Evolutionary conservation across 371 early-diverging fungal genomes (phyloP).

Genomic region (Entomophthora muscae): DNA sequence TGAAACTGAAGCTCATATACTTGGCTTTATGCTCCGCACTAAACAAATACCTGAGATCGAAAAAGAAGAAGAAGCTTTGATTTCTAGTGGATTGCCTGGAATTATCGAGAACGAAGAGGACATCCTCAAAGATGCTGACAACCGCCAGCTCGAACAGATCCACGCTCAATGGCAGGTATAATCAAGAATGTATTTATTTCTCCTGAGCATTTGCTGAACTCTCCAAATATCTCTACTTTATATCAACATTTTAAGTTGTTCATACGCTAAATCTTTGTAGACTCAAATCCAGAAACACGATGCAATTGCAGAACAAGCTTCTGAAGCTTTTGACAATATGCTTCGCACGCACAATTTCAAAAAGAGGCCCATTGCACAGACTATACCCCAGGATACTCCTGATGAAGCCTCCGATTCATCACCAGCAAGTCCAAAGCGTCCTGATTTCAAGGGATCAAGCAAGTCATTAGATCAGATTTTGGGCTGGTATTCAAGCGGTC

Average conservation of each 20-base stretch:
- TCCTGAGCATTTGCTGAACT: background rate
- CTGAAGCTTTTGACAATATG: background rate
- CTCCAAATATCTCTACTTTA: too few relatives aligned
- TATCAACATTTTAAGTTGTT: too few relatives aligned
- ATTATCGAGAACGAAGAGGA: background rate
- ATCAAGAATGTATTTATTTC: background rate
- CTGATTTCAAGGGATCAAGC: background rate
- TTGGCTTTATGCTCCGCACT: background rate
- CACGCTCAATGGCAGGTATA: background rate
- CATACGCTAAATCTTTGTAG: background rate
- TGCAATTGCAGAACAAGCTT: background rate
- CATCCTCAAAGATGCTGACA: background rate
- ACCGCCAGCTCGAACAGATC: background rate
- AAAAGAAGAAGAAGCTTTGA: background rate
- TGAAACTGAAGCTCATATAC: background rate
- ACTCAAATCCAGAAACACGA: background rate
- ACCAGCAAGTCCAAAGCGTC: background rate
- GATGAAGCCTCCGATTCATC: background rate
- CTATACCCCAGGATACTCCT: background rate
- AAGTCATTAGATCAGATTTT: constrained; percentile 8
- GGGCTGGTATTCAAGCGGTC: constrained; percentile 6
- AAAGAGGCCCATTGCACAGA: background rate
- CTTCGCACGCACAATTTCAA: background rate
- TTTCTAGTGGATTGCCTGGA: background rate
- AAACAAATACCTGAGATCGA: constrained; percentile 3